Conservation (phyloP, 768 basidiomycete genomes). For the Grammothele lineata region DNA sequence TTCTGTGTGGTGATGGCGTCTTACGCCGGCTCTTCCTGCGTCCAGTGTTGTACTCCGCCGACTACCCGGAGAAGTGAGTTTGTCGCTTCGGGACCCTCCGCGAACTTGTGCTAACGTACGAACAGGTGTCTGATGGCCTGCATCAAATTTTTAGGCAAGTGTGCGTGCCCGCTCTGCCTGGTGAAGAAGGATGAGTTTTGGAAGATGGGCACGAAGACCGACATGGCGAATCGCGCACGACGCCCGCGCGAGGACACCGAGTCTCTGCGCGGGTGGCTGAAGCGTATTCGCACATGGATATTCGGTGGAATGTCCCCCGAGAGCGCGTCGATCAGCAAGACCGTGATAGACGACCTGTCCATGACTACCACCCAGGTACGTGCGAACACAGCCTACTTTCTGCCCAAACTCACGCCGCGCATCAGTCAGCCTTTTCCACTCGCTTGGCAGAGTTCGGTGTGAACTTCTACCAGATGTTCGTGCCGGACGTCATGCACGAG, state of each 20-base stretch:
- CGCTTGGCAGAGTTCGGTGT: constrained; percentile 18
- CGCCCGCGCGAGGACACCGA: not conserved
- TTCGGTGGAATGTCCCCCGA: constrained; percentile 15
- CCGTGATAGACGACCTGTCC: constrained; percentile 13
- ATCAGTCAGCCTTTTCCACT: constrained; percentile 31
- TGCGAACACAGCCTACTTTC: not conserved
- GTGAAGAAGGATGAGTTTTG: not conserved
- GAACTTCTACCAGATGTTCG: constrained; percentile 23
- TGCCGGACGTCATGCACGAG: constrained; percentile 31
- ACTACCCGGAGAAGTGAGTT: constrained; percentile 32
- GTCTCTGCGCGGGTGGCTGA: not conserved
- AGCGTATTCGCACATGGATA: constrained; percentile 12
- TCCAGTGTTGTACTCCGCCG: constrained; percentile 24
- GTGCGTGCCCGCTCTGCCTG: constrained; percentile 2
- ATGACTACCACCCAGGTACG: constrained; percentile 18
- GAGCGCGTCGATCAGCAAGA: not conserved
- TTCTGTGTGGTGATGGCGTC: constrained; percentile 24
- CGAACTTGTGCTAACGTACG: too few relatives aligned
- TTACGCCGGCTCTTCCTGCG: constrained; percentile 18
- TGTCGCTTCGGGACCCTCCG: too few relatives aligned
- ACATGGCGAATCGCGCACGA: not conserved
- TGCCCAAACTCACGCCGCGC: not conserved
- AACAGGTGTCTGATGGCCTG: constrained; percentile 20
- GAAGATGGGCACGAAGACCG: not conserved
- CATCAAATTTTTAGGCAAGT: constrained; percentile 12